Evolutionary conservation across 2,329 filamentous ascomycete genomes (phyloP), one percentile per base, ranked within the genome.

Genomic region (Orbilia quercus): DNA sequence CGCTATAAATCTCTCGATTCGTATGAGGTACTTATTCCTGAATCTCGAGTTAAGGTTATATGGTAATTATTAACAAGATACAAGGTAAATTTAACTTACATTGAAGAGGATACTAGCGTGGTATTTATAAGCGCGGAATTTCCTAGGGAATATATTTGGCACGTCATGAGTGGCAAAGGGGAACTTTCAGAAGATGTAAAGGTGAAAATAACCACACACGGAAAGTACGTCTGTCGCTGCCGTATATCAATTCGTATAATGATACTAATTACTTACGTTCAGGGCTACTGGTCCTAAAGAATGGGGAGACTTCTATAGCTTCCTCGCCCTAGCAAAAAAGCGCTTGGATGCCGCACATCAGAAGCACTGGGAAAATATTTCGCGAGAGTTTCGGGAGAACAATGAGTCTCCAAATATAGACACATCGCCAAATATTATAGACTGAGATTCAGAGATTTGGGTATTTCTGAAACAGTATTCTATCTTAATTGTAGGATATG

Each of bases 81-180:
- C n/a, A 12, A 57, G 54, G 40, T 42, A 7, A 23, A 58, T n/a
- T 22, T 58, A 18, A 45, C 45, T 18, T 58, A 58, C 25, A 58
- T 58, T 16, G 54, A 58, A 47, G 23, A n/a, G 14, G 54, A 58
- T 28, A 45, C 38, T 9, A 45, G 38, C 1, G 54, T 58, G 6
- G 45, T 42, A n/a, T 42, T 58, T 3, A 45, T 58, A 20, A 58
- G 40, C 16, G 54, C 40, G 11, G 54, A 58, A 23, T 58, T 58
- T 45, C 25, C 54, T 3, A 9, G 16, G 14, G n/a, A 47, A 7
- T 58, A 58, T n/a, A 16, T 58, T 6, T 36, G 45, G 23, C 54
- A 58, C 34, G 36, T 58, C 9, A 47, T 58, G 14, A 58, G 14
- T 16, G 54, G 54, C 4, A 16, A 47, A n/a, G 54, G 54, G 9